Percentiles rank a stretch among this genome's conserved stretches.
These are phyloP conservation scores for Trypanosoma vivax DNA, from an alignment of 208 protist species.

Conservation along the genomic window DNA sequence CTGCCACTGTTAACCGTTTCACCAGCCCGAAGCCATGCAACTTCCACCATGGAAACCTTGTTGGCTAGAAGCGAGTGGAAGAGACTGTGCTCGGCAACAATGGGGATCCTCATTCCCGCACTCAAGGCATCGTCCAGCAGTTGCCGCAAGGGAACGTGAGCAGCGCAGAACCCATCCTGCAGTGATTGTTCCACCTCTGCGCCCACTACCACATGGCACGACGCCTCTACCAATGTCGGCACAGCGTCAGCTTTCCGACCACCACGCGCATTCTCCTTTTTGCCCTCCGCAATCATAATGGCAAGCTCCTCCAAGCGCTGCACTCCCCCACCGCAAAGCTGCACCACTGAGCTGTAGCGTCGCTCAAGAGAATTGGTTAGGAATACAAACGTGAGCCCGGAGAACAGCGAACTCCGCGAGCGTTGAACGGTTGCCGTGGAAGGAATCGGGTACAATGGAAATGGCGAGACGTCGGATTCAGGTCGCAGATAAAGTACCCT, in stretches of 20 bases:
- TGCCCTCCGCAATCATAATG: slow-evolving; percentile 8
- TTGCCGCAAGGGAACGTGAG: background rate
- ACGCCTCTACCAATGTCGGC: background rate
- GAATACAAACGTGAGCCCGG: slow-evolving; percentile 39
- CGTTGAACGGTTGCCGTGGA: slow-evolving; percentile 35
- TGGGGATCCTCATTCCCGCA: slow-evolving; percentile 2
- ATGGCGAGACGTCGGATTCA: slow-evolving; percentile 62
- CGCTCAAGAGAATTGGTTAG: slow-evolving; percentile 30
- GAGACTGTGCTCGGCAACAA: slow-evolving; percentile 17
- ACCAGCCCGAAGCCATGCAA: background rate
- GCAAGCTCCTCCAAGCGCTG: slow-evolving; percentile 10
- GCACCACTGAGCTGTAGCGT: slow-evolving; percentile 32
- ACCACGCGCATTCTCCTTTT: no score
- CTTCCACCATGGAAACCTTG: slow-evolving; percentile 5
- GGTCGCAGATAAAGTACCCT: slow-evolving; percentile 52
- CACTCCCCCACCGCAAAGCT: slow-evolving; percentile 14
- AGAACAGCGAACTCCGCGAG: slow-evolving; percentile 38
- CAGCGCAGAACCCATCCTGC: background rate
- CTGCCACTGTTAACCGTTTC: background rate
- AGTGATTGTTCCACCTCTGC: slow-evolving; percentile 26
- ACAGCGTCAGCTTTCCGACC: no score
- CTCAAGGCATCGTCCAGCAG: slow-evolving; percentile 1
- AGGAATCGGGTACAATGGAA: slow-evolving; percentile 68
- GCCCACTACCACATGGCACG: slow-evolving; percentile 52
- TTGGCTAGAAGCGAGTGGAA: slow-evolving; percentile 22